Evolutionary conservation across 1,139 yeast genomes (phyloP), one percentile per base, ranked within the genome.

Genomic region (Saccharomyces hybrid): DNA sequence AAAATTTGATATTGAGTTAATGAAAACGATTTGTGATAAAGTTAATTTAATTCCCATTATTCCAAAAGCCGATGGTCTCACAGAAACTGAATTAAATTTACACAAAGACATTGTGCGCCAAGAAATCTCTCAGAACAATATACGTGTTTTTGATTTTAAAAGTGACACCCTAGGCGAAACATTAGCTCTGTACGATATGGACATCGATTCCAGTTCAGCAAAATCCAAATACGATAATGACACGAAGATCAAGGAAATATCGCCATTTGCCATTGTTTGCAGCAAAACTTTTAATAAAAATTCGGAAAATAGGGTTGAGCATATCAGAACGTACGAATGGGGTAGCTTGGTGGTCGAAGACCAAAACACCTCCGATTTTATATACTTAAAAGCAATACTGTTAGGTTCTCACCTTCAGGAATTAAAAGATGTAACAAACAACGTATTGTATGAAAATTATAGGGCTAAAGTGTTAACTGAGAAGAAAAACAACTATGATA

Each of bases 401-500:
- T 75, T 85, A 60, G 88, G 88, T 47, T 85, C 91, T n/a, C 91
- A 85, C 69, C 75, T 85, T 64, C 86, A 85, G 67, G 91, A 85
- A 60, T 79, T 85, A 63, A 85, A 84, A 68, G 89, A 84, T 60
- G 72, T 79, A 51, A 85, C 91, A 5, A 88, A 84, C 64, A 81
- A 81, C 55, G 73, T 77, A 55, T 76, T 85, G 57, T 85, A 85
- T 69, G 91, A 85, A 68, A 77, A 78, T 61, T 85, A 83, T 68
- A 80, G 93, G 75, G 83, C 88, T n/a, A 52, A 29, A 57, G 56
- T 42, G 47, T 50, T 29, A 51, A 51, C 47, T 29, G 54, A 42
- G 20, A 29, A 44, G 16, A 28, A 29, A 16, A 29, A 20, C 9
- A 23, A 23, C 23, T 50, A 48, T 26, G 46, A 54, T n/a, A 51